Evolutionary conservation across 2,329 filamentous ascomycete species (phyloP), one percentile per base, ranked within the genome.

Genomic region (Amauroascus niger): DNA sequence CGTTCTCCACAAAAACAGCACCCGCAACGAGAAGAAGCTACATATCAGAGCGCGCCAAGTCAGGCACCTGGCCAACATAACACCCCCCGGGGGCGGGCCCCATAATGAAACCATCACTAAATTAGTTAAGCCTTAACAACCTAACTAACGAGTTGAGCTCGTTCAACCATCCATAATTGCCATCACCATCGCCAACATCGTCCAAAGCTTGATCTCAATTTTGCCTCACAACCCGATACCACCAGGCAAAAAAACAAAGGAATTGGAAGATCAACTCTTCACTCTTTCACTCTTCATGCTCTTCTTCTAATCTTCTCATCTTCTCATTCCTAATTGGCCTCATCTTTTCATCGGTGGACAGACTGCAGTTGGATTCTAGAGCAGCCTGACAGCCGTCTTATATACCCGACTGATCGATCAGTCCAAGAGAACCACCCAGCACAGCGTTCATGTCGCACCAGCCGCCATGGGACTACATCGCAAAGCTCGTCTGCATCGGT

Each of bases 381-480:
- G 33, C 32, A 1, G 32, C n/a, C 32, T 37, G 46, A 14, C 30
- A 6, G 32, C 9, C 13, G 13, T 8, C 16, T 1, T 41, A 14
- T 6, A 4, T n/a, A 48, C 20, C 43, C 46, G 50, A 59, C 49
- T 55, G 53, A 22, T 16, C 55, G 50, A 37, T n/a, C n/a, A n/a
- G n/a, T n/a, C n/a, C n/a, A n/a, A n/a, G n/a, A n/a, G n/a, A 44
- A 28, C 9, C n/a, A n/a, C 26, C 16, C 28, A 35, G 6, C 30
- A 49, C 54, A 58, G 62, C 67, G 65, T 67, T 65, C 65, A 72
- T 72, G 70, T 72, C 69, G 67, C 68, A 70, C 64, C 51, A 53
- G 35, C 85, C 88, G 71, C 85, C 88, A 71, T 97, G 91, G 91
- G 89, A 97, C 76, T 97, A 94, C 76, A 98, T 97, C 68, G 90